phyloP scores from a whole-genome alignment of 306 rosid genomes.

The Inga laurina region DNA sequence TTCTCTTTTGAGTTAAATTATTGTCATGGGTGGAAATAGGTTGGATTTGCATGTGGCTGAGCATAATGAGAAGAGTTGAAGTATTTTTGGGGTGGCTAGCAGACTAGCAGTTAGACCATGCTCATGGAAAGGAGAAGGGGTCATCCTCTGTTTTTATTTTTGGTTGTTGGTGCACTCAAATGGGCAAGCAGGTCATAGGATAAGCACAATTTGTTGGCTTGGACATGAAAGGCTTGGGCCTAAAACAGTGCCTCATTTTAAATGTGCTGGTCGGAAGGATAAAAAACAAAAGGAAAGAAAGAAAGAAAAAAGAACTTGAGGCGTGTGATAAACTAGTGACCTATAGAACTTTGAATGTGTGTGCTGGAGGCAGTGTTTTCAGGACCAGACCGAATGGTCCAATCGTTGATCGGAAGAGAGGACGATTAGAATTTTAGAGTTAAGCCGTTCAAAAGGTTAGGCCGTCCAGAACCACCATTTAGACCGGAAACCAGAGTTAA shows the following conservation, averaged over 20 bases:
- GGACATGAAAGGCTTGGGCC: neutral
- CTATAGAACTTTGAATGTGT: no score
- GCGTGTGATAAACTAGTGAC: neutral
- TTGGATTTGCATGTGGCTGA: neutral
- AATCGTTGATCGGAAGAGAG: no score
- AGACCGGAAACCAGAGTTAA: no score
- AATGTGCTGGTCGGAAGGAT: neutral
- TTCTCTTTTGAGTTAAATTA: neutral
- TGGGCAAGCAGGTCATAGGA: neutral
- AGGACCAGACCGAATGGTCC: no score
- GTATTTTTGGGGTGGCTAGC: neutral
- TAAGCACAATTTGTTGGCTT: neutral
- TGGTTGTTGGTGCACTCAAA: neutral
- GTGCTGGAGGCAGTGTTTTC: no score
- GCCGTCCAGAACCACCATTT: no score
- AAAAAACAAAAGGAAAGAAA: neutral
- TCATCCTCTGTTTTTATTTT: neutral
- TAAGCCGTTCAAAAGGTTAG: no score
- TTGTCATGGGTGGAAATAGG: neutral
- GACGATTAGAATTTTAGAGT: no score
- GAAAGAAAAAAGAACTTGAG: neutral
- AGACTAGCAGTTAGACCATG: neutral
- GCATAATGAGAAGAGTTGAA: neutral
- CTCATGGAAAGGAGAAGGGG: neutral
- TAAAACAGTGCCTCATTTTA: neutral